Evolutionary conservation across 768 basidiomycete species (phyloP).

Genomic region (Boletellus sp.): DNA sequence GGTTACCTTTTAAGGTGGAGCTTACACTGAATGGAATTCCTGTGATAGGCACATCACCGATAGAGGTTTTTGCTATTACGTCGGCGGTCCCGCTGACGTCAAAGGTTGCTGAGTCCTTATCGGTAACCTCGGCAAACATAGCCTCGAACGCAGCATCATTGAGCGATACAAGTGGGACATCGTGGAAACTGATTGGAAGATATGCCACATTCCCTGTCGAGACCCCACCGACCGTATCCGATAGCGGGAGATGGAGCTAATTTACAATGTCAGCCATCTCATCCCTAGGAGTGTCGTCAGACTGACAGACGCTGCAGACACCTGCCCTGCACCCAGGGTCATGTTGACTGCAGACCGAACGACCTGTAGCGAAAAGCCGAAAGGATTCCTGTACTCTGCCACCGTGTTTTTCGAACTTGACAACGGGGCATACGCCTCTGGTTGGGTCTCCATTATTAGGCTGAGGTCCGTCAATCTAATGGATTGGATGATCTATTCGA

Average conservation of each 20-base stretch:
- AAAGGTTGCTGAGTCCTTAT: conserved; percentile 41
- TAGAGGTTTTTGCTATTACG: conserved; percentile 55
- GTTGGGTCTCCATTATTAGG: conserved; percentile 47
- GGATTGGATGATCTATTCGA: conserved; percentile 53
- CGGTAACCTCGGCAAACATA: conserved; percentile 59
- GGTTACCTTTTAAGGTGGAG: conserved; percentile 50
- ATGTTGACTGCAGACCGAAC: conserved; percentile 53
- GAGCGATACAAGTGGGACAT: conserved; percentile 54
- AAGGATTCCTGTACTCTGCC: conserved; percentile 67
- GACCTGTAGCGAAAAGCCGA: conserved; percentile 71
- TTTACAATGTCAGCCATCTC: not conserved
- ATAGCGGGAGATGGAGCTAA: conserved; percentile 51
- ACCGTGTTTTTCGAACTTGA: conserved; percentile 53
- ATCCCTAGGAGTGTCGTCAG: not conserved
- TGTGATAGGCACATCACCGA: conserved; percentile 64
- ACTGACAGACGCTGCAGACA: conserved; percentile 51
- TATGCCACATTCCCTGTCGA: conserved; percentile 68
- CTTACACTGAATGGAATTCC: conserved; percentile 60
- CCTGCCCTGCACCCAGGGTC: conserved; percentile 44
- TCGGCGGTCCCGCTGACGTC: conserved; percentile 54
- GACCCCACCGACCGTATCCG: conserved; percentile 51
- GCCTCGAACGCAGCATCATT: conserved; percentile 50
- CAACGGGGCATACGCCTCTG: conserved; percentile 57
- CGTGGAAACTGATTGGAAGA: conserved; percentile 53
- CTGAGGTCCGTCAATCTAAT: conserved; percentile 57